Percentiles rank a stretch among this genome's conserved stretches.
These are phyloP conservation scores for Aureobasidium subglaciale DNA, from an alignment of 2,329 filamentous ascomycete species.

Conservation along the genomic window DNA sequence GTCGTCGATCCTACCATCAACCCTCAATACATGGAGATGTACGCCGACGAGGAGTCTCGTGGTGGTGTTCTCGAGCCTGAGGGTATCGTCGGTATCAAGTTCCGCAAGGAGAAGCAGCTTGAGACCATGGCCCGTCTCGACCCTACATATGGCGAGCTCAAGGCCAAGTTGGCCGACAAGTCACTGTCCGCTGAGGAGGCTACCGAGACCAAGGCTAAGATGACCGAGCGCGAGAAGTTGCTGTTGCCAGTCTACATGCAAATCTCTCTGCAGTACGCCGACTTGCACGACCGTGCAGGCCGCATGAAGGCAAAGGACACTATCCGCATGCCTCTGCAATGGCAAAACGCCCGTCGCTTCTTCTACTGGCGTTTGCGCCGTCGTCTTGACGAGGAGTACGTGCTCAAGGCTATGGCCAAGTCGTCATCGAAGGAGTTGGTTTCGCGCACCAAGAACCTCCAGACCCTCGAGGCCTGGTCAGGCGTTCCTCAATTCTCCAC, in stretches of 20 bases:
- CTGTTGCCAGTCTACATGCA: slow-evolving; percentile 90
- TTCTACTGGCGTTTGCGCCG: slow-evolving; percentile 99
- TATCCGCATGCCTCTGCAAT: slow-evolving; percentile 76
- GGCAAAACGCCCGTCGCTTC: slow-evolving; percentile 87
- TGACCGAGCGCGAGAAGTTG: slow-evolving; percentile 76
- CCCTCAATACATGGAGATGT: slow-evolving; percentile 97
- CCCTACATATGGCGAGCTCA: slow-evolving; percentile 71
- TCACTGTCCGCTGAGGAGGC: slow-evolving; percentile 66
- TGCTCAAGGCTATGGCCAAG: slow-evolving; percentile 75
- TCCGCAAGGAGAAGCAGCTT: slow-evolving; percentile 92
- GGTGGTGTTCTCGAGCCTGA: slow-evolving; percentile 97
- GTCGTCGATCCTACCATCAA: slow-evolving; percentile 99
- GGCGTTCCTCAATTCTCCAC: slow-evolving; percentile 67
- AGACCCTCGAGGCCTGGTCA: slow-evolving; percentile 76
- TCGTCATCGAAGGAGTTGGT: slow-evolving; percentile 35
- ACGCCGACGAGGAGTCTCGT: slow-evolving; percentile 87
- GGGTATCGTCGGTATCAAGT: slow-evolving; percentile 98
- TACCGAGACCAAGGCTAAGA: slow-evolving; percentile 72
- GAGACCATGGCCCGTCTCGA: slow-evolving; percentile 96
- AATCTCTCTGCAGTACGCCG: slow-evolving; percentile 93
- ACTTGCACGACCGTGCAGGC: slow-evolving; percentile 91
- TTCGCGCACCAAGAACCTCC: slow-evolving; percentile 50
- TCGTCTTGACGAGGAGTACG: slow-evolving; percentile 93
- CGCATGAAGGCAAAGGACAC: slow-evolving; percentile 98
- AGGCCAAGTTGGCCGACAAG: slow-evolving; percentile 65